These are phyloP conservation scores for Coemansia sp. DNA, from an alignment of 192 early-diverging fungal genomes.

Conservation along the genomic window DNA sequence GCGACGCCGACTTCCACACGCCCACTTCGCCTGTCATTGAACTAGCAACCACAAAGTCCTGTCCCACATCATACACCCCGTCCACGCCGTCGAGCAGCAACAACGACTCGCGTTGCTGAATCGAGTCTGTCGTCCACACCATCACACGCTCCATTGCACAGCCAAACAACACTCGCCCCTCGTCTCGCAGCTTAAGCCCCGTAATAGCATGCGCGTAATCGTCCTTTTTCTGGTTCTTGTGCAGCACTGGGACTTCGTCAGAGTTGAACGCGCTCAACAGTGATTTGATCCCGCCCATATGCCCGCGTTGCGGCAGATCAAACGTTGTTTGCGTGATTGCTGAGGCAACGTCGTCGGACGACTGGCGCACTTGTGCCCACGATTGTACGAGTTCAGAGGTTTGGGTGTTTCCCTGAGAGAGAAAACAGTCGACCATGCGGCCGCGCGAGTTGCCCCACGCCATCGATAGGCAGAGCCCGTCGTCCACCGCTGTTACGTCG, in stretches of 20 bases:
- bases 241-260: slow-evolving; percentile 8
- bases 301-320: slow-evolving; percentile 23
- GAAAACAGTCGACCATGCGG: slow-evolving; percentile 13
- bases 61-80: slow-evolving; percentile 40
- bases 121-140: slow-evolving; percentile 21
- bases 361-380: slow-evolving; percentile 1
- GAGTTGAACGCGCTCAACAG: slow-evolving; percentile 20
- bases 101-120: slow-evolving; percentile 32
- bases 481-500: background rate
- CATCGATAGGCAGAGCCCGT: slow-evolving; percentile 30
- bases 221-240: slow-evolving; percentile 15
- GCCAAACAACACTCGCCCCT: slow-evolving; percentile 40
- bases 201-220: slow-evolving; percentile 14
- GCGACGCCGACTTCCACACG: slow-evolving; percentile 41
- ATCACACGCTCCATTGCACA: slow-evolving; percentile 22
- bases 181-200: slow-evolving; percentile 29
- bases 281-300: slow-evolving; percentile 4
- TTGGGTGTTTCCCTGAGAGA: slow-evolving; percentile 27
- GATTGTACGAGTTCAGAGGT: slow-evolving; percentile 6
- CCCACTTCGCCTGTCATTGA: slow-evolving; percentile 30
- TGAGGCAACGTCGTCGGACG: slow-evolving; percentile 10
- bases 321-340: slow-evolving; percentile 22
- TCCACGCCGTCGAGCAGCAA: slow-evolving; percentile 33
- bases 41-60: slow-evolving; percentile 43
- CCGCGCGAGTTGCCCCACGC: slow-evolving; percentile 19